Conservation (phyloP, 2,329 filamentous ascomycete species). For the Penicillium corylophilum region DNA sequence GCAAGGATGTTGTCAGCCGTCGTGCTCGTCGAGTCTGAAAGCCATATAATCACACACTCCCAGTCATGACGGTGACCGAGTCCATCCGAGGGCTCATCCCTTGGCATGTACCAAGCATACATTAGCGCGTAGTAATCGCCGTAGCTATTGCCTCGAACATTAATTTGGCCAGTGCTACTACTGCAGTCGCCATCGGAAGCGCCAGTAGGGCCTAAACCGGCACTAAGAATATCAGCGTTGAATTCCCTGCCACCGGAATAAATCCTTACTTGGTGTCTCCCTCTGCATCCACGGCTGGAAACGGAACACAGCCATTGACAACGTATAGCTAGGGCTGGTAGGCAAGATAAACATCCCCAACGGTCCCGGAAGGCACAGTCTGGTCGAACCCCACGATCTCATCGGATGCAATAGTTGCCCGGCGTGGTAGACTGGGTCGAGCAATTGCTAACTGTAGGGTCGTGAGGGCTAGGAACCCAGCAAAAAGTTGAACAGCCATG, state of each 20-base stretch:
- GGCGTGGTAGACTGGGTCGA: constrained; percentile 13
- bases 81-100: constrained; percentile 46
- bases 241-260: neutral
- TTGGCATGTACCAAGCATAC: constrained; percentile 56
- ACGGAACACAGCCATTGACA: constrained; percentile 61
- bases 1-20: constrained; percentile 46
- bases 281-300: constrained; percentile 58
- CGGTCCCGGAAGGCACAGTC: constrained; percentile 50
- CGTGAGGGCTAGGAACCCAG: constrained; percentile 3
- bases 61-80: constrained; percentile 57
- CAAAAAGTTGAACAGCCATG: neutral
- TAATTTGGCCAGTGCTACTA: constrained; percentile 52
- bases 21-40: constrained; percentile 38
- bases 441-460: constrained; percentile 1
- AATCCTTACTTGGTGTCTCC: constrained; percentile 57
- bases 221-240: constrained; percentile 30
- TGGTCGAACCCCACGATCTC: constrained; percentile 55
- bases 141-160: constrained; percentile 46
- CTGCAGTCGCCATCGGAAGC: constrained; percentile 41
- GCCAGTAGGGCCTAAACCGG: constrained; percentile 46
- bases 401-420: constrained; percentile 47
- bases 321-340: constrained; percentile 59
- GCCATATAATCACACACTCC: constrained; percentile 57
- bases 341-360: constrained; percentile 52
- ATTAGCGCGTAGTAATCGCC: constrained; percentile 50